A percentile compares a stretch with the other conserved stretches of the same genome.
Evolutionary conservation across 306 rosid genomes (phyloP).

Genomic region (Crataegus laevigata): DNA sequence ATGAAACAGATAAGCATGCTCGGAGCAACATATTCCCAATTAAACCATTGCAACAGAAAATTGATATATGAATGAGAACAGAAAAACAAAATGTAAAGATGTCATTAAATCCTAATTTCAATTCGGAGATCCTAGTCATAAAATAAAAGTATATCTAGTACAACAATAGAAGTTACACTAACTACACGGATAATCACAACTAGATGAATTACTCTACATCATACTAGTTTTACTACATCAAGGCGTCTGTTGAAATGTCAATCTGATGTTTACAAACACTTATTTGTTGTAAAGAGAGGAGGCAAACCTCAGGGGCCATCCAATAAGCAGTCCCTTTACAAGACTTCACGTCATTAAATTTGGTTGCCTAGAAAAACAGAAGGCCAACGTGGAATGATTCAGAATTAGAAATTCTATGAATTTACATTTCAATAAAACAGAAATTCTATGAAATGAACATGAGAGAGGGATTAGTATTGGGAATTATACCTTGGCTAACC

Average conservation of each 20-base stretch:
- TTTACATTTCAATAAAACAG: not conserved
- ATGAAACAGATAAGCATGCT: not conserved
- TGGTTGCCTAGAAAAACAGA: slow-evolving; percentile 55
- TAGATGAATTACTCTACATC: not conserved
- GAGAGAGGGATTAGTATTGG: not conserved
- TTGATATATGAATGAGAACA: not conserved
- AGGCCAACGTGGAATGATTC: not conserved
- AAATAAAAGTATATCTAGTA: not conserved
- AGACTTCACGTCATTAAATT: slow-evolving; percentile 72
- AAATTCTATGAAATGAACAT: not conserved
- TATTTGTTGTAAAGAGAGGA: slow-evolving; percentile 15
- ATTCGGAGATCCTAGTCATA: not conserved
- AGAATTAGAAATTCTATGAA: not conserved
- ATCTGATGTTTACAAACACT: not conserved
- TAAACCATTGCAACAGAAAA: not conserved
- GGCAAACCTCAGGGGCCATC: slow-evolving; percentile 98
- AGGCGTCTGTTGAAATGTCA: not conserved
- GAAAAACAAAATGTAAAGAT: not conserved
- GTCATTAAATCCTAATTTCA: not conserved
- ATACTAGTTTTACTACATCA: not conserved
- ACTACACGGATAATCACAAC: not conserved
- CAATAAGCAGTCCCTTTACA: slow-evolving; percentile 83
- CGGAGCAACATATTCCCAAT: not conserved
- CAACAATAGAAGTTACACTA: not conserved
- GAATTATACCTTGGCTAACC: slow-evolving; percentile 74